phyloP scores from a whole-genome alignment of 2,329 filamentous ascomycete genomes.

The Amauroascus verrucosus region DNA sequence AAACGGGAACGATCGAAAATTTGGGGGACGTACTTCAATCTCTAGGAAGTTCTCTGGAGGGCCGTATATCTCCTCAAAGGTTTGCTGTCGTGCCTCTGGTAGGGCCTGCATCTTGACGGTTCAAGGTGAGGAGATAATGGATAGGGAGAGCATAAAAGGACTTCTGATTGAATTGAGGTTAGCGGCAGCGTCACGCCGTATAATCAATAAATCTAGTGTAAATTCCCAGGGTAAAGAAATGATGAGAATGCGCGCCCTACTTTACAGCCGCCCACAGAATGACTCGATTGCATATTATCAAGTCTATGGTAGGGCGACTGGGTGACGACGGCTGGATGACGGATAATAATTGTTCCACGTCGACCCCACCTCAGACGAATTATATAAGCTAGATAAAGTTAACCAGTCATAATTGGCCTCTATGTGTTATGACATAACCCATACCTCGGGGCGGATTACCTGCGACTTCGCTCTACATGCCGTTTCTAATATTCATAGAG shows the following conservation, averaged over 20 bases:
- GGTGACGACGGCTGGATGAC: background rate
- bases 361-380: background rate
- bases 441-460: background rate
- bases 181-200: background rate
- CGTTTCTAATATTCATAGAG: too few species aligned
- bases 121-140: background rate
- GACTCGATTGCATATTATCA: background rate
- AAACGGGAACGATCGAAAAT: background rate
- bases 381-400: background rate
- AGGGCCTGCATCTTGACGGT: conserved; percentile 47
- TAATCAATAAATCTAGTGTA: background rate
- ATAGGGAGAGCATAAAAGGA: background rate
- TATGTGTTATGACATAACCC: background rate
- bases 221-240: background rate
- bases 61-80: conserved; percentile 97
- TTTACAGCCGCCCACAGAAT: background rate
- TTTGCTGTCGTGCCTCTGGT: conserved; percentile 69
- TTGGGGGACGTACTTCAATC: conserved; percentile 57
- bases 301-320: background rate
- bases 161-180: background rate
- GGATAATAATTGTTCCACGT: background rate
- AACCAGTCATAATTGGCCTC: background rate
- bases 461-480: background rate
- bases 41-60: conserved; percentile 98
- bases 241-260: background rate